These are phyloP conservation scores for Forsythia suspensa DNA, from an alignment of 257 asterid genomes.

Conservation along the genomic window DNA sequence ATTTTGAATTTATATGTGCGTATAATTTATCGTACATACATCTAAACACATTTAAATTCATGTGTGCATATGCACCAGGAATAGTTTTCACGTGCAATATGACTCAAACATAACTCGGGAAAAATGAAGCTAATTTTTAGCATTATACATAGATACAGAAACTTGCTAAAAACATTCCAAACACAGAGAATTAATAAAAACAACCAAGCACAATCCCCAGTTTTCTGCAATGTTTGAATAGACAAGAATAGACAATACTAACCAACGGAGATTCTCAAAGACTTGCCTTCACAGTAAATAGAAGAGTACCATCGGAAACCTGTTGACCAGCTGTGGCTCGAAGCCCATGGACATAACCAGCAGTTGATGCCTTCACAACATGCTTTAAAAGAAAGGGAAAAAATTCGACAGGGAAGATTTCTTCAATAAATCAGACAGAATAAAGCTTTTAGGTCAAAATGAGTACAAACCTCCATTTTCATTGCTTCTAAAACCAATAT, in stretches of 20 bases:
- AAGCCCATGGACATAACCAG: constrained; percentile 74
- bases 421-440: constrained; percentile 12
- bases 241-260: background rate
- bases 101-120: background rate
- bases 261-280: background rate
- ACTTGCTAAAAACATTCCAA: background rate
- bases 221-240: background rate
- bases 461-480: constrained; percentile 91
- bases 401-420: constrained; percentile 7
- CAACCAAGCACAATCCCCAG: background rate
- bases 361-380: constrained; percentile 76
- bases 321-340: constrained; percentile 73
- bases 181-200: background rate
- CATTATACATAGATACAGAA: background rate
- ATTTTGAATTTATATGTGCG: background rate
- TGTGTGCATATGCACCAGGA: background rate
- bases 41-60: background rate
- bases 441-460: constrained; percentile 13
- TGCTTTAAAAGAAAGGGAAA: constrained; percentile 51
- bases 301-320: constrained; percentile 72
- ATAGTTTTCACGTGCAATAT: background rate
- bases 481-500: constrained; percentile 88
- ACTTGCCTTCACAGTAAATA: constrained; percentile 67
- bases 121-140: background rate
- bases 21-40: background rate